These are phyloP conservation scores for Fomitopsis schrenkii DNA, from an alignment of 1,284 basidiomycete genomes.

Conservation along the genomic window DNA sequence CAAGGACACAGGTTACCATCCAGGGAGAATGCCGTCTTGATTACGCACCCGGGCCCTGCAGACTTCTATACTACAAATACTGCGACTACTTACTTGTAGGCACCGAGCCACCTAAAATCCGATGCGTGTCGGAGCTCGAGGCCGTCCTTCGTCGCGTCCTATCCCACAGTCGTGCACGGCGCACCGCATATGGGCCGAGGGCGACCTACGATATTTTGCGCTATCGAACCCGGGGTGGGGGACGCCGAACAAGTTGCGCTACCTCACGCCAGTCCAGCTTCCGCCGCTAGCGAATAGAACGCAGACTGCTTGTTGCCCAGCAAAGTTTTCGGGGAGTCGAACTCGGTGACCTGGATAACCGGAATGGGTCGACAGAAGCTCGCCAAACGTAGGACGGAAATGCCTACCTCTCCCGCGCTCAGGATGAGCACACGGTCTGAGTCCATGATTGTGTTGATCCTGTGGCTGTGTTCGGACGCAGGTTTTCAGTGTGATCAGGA, in stretches of 20 bases:
- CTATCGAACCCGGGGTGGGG: background rate
- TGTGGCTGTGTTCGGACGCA: constrained; percentile 49
- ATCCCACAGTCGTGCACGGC: background rate
- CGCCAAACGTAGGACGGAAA: background rate
- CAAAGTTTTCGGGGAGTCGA: constrained; percentile 66
- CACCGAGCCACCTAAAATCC: background rate
- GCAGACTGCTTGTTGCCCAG: constrained; percentile 49
- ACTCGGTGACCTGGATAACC: constrained; percentile 54
- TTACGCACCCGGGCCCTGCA: background rate
- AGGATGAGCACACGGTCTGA: constrained; percentile 84
- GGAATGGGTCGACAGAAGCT: background rate
- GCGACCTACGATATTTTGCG: background rate
- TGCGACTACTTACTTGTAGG: background rate
- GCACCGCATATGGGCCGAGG: background rate
- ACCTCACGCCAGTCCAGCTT: constrained; percentile 44
- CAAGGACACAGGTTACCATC: background rate
- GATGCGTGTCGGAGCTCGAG: background rate
- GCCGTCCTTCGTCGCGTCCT: background rate
- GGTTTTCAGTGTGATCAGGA: background rate
- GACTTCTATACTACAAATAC: background rate
- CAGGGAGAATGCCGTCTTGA: background rate
- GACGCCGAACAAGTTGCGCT: too few species aligned
- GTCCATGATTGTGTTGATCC: constrained; percentile 89
- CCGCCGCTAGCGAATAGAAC: constrained; percentile 53
- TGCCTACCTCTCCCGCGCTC: constrained; percentile 62